Evolutionary conservation across 2,329 filamentous ascomycete species (phyloP).

Genomic region (Colletotrichum tofieldiae): DNA sequence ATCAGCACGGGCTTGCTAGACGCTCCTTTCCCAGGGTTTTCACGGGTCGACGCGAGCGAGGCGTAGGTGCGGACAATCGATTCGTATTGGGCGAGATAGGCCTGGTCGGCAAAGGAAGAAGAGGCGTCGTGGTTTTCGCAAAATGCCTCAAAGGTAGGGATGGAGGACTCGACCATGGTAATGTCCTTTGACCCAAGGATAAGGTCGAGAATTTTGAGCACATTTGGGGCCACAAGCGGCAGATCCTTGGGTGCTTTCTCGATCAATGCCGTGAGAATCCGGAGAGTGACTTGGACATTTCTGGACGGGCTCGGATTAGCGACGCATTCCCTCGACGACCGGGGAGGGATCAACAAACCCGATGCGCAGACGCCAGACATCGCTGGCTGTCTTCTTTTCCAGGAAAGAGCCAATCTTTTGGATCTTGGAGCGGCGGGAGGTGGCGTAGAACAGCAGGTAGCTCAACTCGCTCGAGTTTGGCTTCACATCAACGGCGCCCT

Average conservation of each 20-base stretch:
- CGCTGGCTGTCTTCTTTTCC: constrained; percentile 92
- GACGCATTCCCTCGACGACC: background rate
- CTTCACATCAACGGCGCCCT: constrained; percentile 92
- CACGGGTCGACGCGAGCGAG: constrained; percentile 79
- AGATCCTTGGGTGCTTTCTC: constrained; percentile 94
- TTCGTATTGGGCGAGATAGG: constrained; percentile 87
- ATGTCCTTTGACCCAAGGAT: constrained; percentile 91
- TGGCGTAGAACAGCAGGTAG: constrained; percentile 97
- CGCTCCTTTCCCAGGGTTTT: constrained; percentile 65
- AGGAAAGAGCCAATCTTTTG: constrained; percentile 96
- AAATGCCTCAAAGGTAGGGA: constrained; percentile 89
- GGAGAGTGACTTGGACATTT: constrained; percentile 94
- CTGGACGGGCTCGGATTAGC: constrained; percentile 58
- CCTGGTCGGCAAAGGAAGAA: constrained; percentile 87
- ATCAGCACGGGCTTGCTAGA: constrained; percentile 82
- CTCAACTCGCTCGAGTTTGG: constrained; percentile 97
- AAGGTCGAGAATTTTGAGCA: constrained; percentile 87
- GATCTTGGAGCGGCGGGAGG: constrained; percentile 93
- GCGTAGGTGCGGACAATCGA: constrained; percentile 86
- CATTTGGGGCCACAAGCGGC: constrained; percentile 87
- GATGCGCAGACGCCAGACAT: constrained; percentile 90
- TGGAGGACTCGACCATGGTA: constrained; percentile 91
- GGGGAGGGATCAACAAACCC: constrained; percentile 71
- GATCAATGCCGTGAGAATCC: constrained; percentile 91
- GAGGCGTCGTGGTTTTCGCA: constrained; percentile 91